Conservation (phyloP, 768 basidiomycete genomes). For the Hydnum rufescens region DNA sequence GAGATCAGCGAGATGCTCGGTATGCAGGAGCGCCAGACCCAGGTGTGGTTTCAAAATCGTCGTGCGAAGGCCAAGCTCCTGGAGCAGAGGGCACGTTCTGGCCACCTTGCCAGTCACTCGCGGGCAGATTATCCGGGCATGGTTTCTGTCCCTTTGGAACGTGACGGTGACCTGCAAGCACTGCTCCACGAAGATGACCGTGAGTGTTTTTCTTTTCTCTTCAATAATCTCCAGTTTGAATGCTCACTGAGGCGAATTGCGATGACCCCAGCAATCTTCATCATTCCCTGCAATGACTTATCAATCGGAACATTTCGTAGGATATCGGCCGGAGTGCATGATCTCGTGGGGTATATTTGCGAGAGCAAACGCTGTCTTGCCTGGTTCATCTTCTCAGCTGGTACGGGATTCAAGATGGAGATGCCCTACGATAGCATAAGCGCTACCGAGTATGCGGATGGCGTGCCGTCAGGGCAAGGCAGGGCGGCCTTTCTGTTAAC, state of each 20-base stretch:
- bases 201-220: conserved; percentile 23
- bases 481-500: conserved; percentile 46
- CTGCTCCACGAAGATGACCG: conserved; percentile 62
- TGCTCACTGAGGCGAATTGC: conserved; percentile 3
- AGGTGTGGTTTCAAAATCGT: conserved; percentile 84
- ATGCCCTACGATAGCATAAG: conserved; percentile 44
- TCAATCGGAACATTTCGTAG: conserved; percentile 65
- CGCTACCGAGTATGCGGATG: conserved; percentile 5
- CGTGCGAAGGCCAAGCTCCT: conserved; percentile 67
- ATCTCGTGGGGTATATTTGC: conserved; percentile 59
- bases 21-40: conserved; percentile 74
- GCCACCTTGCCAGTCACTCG: conserved; percentile 3
- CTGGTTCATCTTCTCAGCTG: conserved; percentile 62
- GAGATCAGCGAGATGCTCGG: conserved; percentile 57
- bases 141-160: conserved; percentile 26
- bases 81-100: conserved; percentile 17
- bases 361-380: conserved; percentile 43
- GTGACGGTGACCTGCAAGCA: conserved; percentile 36
- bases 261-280: conserved; percentile 34
- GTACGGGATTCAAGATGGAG: conserved; percentile 71
- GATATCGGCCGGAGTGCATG: conserved; percentile 40
- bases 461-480: conserved; percentile 30
- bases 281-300: conserved; percentile 58
- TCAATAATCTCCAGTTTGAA: background rate
- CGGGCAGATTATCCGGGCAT: conserved; percentile 12